phyloP scores from a whole-genome alignment of 108 stramenopile genomes.

The Pseudonitzschia multiseries region DNA sequence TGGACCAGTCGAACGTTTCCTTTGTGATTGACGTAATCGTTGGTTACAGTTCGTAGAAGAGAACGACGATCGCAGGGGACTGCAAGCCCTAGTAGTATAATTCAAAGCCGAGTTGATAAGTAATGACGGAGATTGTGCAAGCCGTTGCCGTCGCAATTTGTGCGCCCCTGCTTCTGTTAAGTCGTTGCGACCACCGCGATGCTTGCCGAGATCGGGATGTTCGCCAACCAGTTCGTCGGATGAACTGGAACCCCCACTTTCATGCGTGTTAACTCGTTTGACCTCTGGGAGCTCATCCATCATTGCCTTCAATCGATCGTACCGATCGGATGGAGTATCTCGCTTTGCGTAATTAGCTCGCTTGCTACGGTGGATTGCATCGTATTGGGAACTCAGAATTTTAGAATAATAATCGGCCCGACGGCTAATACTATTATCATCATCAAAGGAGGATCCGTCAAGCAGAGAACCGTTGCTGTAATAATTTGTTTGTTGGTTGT shows the following conservation, averaged over 20 bases:
- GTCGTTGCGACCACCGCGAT: neutral
- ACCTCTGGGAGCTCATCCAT: neutral
- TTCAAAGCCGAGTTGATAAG: neutral
- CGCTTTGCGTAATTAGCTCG: neutral
- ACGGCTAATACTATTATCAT: neutral
- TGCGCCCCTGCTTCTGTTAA: slow-evolving; percentile 10
- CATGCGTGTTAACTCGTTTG: neutral
- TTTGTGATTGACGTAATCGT: neutral
- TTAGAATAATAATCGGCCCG: neutral
- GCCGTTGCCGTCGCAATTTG: slow-evolving; percentile 7
- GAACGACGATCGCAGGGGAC: neutral
- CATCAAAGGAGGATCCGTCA: neutral
- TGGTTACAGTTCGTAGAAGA: neutral
- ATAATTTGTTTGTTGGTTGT: neutral
- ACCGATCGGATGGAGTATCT: neutral
- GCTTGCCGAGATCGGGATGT: neutral
- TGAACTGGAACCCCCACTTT: neutral
- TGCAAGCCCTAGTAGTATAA: neutral
- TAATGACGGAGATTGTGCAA: slow-evolving; percentile 6
- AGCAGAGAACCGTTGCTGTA: neutral
- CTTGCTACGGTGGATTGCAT: neutral
- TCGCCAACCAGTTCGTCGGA: neutral
- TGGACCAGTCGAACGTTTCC: neutral
- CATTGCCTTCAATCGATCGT: neutral
- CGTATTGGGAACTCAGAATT: no score